Evolutionary conservation across 2,329 filamentous ascomycete genomes (phyloP).

Genomic region (Dactylella cylindrospora): DNA sequence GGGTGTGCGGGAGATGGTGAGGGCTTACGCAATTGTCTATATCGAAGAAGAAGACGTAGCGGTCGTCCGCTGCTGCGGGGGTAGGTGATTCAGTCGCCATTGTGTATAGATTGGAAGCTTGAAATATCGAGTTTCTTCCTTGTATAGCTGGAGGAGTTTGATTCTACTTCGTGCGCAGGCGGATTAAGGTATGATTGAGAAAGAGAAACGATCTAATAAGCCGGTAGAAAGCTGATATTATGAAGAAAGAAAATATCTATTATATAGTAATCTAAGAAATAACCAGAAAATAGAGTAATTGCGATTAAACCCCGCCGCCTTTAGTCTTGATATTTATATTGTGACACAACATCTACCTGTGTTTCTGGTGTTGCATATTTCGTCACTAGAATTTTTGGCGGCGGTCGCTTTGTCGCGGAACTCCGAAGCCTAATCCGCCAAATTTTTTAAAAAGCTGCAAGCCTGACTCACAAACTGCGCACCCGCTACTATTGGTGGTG

Average conservation of each 20-base stretch:
- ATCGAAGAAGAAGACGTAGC: slow-evolving; percentile 74
- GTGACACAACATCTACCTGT: not conserved
- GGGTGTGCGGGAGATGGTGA: not conserved
- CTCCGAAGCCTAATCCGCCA: too few species aligned
- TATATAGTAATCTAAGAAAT: not conserved
- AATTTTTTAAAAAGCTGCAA: too few species aligned
- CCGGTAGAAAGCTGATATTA: too few species aligned
- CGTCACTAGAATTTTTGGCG: slow-evolving; percentile 18
- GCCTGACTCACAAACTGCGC: too few species aligned
- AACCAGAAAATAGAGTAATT: not conserved
- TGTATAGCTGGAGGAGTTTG: too few species aligned
- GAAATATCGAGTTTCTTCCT: too few species aligned
- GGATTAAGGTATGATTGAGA: too few species aligned
- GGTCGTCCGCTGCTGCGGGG: slow-evolving; percentile 49
- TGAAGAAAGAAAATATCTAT: not conserved
- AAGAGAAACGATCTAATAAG: too few species aligned
- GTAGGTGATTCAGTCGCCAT: slow-evolving; percentile 13
- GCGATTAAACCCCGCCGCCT: too few species aligned
- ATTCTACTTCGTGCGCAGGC: too few species aligned
- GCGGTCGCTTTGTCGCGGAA: slow-evolving; percentile 37
- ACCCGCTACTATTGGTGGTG: too few species aligned
- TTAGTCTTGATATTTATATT: too few species aligned
- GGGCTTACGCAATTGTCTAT: slow-evolving; percentile 86
- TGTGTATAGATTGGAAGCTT: not conserved
- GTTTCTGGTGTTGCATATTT: slow-evolving; percentile 38